Conservation (phyloP, 1,284 basidiomycete species). For the Anthracocystis panici-leucophaei region DNA sequence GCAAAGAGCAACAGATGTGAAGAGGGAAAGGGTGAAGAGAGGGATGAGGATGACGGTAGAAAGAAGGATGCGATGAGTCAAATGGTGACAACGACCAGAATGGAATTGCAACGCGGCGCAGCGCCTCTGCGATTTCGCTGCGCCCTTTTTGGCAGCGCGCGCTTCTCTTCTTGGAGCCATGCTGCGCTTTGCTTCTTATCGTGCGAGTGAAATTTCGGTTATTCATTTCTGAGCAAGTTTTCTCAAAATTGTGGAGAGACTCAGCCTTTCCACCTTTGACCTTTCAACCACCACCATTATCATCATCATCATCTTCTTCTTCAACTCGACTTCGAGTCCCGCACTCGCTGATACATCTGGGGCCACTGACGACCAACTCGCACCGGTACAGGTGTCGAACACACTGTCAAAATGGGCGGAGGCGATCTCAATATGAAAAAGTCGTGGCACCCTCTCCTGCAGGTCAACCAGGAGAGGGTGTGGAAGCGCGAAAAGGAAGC, state of each 20-base stretch:
- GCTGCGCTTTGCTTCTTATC: slow-evolving; percentile 20
- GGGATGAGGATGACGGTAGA: slow-evolving; percentile 17
- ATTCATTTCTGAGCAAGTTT: background rate
- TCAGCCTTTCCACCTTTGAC: slow-evolving; percentile 9
- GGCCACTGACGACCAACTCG: background rate
- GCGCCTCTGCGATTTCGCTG: background rate
- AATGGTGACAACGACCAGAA: slow-evolving; percentile 19
- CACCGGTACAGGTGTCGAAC: slow-evolving; percentile 5
- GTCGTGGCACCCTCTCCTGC: slow-evolving; percentile 94
- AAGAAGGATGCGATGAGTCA: slow-evolving; percentile 9
- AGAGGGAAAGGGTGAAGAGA: slow-evolving; percentile 5
- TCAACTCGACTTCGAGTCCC: background rate
- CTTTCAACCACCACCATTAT: too few relatives aligned
- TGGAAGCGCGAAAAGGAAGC: slow-evolving; percentile 98
- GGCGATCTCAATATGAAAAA: slow-evolving; percentile 88
- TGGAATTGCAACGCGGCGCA: background rate
- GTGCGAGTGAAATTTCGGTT: slow-evolving; percentile 28
- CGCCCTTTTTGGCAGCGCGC: slow-evolving; percentile 10
- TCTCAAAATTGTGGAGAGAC: slow-evolving; percentile 5
- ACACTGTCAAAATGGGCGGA: slow-evolving; percentile 80
- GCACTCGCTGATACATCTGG: background rate
- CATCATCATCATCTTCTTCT: slow-evolving; percentile 9
- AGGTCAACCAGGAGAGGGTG: slow-evolving; percentile 98
- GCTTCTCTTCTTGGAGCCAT: slow-evolving; percentile 13
- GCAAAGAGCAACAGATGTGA: slow-evolving; percentile 25